These are phyloP conservation scores for Ramularia collo-cygni DNA, from an alignment of 2,329 filamentous ascomycete genomes.

Conservation along the genomic window DNA sequence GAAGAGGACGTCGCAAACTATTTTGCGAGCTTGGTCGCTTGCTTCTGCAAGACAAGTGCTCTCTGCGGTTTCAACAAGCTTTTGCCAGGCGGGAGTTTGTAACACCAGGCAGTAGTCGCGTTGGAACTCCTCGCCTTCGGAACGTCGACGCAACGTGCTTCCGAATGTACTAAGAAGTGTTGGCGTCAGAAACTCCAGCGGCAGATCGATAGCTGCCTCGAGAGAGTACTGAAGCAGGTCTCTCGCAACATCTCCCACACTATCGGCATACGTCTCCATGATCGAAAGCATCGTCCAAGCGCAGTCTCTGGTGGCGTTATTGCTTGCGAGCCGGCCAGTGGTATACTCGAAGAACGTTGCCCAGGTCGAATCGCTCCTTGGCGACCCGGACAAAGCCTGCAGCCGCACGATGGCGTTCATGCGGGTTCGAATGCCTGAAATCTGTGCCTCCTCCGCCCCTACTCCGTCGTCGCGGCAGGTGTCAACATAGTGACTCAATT, in stretches of 20 bases:
- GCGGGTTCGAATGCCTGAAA: slow-evolving; percentile 7
- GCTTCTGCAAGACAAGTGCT: slow-evolving; percentile 5
- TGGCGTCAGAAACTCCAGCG: slow-evolving; percentile 10
- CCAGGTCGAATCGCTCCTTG: not conserved
- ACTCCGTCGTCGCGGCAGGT: slow-evolving; percentile 15
- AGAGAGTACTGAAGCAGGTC: slow-evolving; percentile 11
- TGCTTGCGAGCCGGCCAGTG: slow-evolving; percentile 16
- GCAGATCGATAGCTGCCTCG: slow-evolving; percentile 7
- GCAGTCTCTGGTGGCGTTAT: slow-evolving; percentile 14
- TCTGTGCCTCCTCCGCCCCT: not conserved
- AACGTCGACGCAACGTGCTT: too few relatives aligned
- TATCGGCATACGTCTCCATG: not conserved
- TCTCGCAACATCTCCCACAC: not conserved
- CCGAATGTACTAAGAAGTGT: slow-evolving; percentile 10
- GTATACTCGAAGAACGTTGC: slow-evolving; percentile 13
- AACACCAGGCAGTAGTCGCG: slow-evolving; percentile 11
- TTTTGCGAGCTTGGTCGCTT: slow-evolving; percentile 4
- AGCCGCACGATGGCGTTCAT: slow-evolving; percentile 55
- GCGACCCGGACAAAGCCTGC: slow-evolving; percentile 7
- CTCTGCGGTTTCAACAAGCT: slow-evolving; percentile 17
- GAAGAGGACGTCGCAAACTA: slow-evolving; percentile 16
- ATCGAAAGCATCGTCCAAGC: slow-evolving; percentile 10
- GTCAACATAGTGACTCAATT: slow-evolving; percentile 33
- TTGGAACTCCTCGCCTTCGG: not conserved
- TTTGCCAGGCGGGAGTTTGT: slow-evolving; percentile 14